These are phyloP conservation scores for Cymodocea nodosa DNA, from an alignment of 116 monocot species.

Conservation along the genomic window DNA sequence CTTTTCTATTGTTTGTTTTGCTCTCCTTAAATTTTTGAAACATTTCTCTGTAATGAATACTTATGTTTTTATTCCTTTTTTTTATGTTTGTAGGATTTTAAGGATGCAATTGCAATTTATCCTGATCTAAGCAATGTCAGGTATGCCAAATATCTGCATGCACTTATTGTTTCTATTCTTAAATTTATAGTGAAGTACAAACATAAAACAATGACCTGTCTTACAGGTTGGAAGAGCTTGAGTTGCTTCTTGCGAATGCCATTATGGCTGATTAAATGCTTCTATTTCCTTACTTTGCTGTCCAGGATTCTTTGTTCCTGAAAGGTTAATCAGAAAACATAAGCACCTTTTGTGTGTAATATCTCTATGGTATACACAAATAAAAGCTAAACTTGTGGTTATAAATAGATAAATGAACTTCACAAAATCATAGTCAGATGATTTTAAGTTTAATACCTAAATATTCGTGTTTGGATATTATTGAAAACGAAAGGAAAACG, in stretches of 20 bases:
- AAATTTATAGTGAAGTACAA: neutral
- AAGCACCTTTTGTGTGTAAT: too few relatives aligned
- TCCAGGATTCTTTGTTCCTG: neutral
- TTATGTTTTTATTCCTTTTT: neutral
- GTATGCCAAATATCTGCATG: conserved; percentile 40
- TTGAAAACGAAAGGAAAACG: too few relatives aligned
- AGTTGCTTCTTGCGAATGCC: conserved; percentile 32
- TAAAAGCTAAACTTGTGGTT: too few relatives aligned
- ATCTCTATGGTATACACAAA: too few relatives aligned
- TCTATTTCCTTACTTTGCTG: neutral
- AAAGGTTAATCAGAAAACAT: too few relatives aligned
- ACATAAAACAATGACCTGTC: neutral
- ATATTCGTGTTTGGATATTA: too few relatives aligned
- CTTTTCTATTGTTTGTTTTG: neutral
- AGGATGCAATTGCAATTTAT: conserved; percentile 76
- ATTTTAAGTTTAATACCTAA: too few relatives aligned
- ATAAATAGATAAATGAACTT: too few relatives aligned
- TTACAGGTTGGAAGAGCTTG: conserved; percentile 76
- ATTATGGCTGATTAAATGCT: conserved; percentile 5
- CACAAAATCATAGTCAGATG: too few relatives aligned
- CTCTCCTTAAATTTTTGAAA: neutral
- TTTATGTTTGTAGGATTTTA: conserved; percentile 63
- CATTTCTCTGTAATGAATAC: neutral
- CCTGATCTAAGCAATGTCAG: conserved; percentile 74
- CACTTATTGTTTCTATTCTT: conserved; percentile 1